A percentile compares a stretch with the other conserved stretches of the same genome.
These are phyloP conservation scores for Euphorbia celastroides DNA, from an alignment of 441 rosid species.

Conservation along the genomic window DNA sequence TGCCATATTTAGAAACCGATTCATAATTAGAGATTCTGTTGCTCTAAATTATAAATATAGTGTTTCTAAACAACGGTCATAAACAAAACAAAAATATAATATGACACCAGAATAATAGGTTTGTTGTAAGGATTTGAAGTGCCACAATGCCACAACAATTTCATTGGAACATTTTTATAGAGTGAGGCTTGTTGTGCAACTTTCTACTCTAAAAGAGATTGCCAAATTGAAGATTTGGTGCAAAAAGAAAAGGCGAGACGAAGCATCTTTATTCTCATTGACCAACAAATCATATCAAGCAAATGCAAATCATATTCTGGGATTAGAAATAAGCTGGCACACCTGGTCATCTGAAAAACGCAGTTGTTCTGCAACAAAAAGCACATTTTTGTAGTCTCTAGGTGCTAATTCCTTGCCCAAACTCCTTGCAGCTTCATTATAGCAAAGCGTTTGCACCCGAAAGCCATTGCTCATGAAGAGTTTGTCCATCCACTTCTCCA, in stretches of 20 bases:
- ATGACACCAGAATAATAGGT: too few relatives aligned
- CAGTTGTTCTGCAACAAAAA: constrained; percentile 73
- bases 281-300: constrained; percentile 6
- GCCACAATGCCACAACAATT: background rate
- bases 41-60: too few relatives aligned
- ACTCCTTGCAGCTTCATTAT: constrained; percentile 49
- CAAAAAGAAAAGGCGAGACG: too few relatives aligned
- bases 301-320: constrained; percentile 1
- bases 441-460: constrained; percentile 41
- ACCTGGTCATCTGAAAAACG: constrained; percentile 93
- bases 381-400: constrained; percentile 34
- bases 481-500: constrained; percentile 51
- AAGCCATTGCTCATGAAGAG: constrained; percentile 73
- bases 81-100: too few relatives aligned
- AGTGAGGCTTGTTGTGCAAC: background rate
- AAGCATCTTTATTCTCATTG: background rate
- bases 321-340: constrained; percentile 11
- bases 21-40: too few relatives aligned
- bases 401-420: constrained; percentile 48
- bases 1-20: constrained; percentile 16
- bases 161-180: background rate
- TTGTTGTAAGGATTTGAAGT: background rate
- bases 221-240: background rate
- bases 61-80: too few relatives aligned
- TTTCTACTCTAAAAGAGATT: background rate